Conservation (phyloP, 2,329 filamentous ascomycete species). For the Lachnellula hyalina region DNA sequence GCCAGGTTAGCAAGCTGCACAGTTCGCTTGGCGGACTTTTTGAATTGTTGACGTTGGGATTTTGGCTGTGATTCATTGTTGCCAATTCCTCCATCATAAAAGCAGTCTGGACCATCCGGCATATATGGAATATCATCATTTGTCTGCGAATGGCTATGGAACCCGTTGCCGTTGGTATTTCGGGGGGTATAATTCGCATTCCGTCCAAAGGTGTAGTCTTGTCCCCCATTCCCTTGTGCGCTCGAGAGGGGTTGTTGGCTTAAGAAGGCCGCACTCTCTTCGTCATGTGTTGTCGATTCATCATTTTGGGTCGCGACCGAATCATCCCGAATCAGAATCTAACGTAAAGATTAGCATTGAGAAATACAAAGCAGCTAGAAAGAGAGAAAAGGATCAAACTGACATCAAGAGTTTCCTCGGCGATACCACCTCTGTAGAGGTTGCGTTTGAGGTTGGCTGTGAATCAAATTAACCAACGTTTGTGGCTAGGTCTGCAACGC, state of each 20-base stretch:
- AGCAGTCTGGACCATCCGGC: conserved; percentile 15
- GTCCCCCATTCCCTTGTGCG: conserved; percentile 13
- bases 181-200: conserved; percentile 21
- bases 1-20: conserved; percentile 59
- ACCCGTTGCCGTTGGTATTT: conserved; percentile 16
- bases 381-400: conserved; percentile 4
- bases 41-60: conserved; percentile 19
- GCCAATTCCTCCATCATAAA: conserved; percentile 20
- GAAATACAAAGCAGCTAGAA: neutral
- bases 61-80: conserved; percentile 20
- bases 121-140: conserved; percentile 20
- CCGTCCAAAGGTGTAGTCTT: conserved; percentile 23
- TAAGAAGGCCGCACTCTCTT: conserved; percentile 13
- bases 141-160: conserved; percentile 13
- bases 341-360: conserved; percentile 10
- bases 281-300: conserved; percentile 9
- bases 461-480: conserved; percentile 11
- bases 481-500: neutral
- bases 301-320: conserved; percentile 12
- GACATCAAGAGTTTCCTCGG: conserved; percentile 39
- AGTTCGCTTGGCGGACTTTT: conserved; percentile 44
- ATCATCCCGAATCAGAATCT: conserved; percentile 27
- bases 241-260: conserved; percentile 13
- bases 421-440: conserved; percentile 45
- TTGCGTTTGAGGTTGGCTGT: conserved; percentile 40